These are phyloP conservation scores for Pneumocystis sp. DNA, from an alignment of 1,139 yeast genomes.

Conservation along the genomic window DNA sequence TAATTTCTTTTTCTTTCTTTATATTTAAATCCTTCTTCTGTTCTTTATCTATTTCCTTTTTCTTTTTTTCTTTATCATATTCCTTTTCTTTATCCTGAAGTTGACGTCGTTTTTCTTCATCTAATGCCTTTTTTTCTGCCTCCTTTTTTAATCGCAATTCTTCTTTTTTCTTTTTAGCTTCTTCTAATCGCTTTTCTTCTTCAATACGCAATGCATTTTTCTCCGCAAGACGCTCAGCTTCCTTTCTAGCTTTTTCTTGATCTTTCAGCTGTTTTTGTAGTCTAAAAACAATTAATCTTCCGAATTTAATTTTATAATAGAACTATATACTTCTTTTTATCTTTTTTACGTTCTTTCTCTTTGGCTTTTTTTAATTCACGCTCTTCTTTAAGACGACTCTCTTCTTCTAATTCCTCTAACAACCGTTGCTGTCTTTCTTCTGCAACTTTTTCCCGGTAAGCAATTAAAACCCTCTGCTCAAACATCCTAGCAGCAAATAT, in stretches of 20 bases:
- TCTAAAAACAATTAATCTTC: background rate
- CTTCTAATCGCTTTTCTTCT: conserved; percentile 33
- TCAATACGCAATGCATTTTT: conserved; percentile 38
- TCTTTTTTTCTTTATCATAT: conserved; percentile 26
- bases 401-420: conserved; percentile 68
- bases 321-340: conserved; percentile 39
- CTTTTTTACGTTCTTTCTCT: conserved; percentile 65
- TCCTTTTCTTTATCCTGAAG: conserved; percentile 32
- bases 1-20: conserved; percentile 21
- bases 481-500: conserved; percentile 61
- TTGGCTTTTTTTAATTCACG: conserved; percentile 55
- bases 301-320: background rate
- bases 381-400: conserved; percentile 51
- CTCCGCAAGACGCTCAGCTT: conserved; percentile 38
- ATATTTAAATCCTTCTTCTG: conserved; percentile 25
- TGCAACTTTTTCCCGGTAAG: conserved; percentile 60
- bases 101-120: conserved; percentile 22
- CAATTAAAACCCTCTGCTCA: conserved; percentile 54
- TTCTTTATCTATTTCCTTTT: conserved; percentile 28
- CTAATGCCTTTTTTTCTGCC: conserved; percentile 27
- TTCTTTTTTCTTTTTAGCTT: conserved; percentile 39
- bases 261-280: conserved; percentile 58
- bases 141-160: conserved; percentile 35
- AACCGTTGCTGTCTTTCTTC: conserved; percentile 58
- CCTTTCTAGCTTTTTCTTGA: conserved; percentile 49